Evolutionary conservation across 495 filamentous ascomycete species (phyloP).

Genomic region (Talaromyces thailandensis): DNA sequence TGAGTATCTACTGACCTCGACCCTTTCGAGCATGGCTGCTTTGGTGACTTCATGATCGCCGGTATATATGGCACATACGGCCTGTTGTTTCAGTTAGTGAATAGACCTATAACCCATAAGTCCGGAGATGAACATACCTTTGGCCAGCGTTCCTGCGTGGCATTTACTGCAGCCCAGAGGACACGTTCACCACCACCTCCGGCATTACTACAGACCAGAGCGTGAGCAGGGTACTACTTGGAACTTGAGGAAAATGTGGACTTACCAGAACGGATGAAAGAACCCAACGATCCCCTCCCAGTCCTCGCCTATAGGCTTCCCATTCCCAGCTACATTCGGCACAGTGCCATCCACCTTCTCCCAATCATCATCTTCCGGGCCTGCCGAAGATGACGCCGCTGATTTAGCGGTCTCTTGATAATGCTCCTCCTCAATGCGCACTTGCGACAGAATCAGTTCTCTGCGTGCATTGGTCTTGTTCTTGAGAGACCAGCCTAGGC

Average conservation of each 20-base stretch:
- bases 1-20: conserved; percentile 48
- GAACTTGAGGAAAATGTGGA: not conserved
- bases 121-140: conserved; percentile 21
- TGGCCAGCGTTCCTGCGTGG: conserved; percentile 84
- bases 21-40: conserved; percentile 63
- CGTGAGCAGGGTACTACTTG: not conserved
- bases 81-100: conserved; percentile 15
- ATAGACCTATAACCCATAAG: not conserved
- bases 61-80: conserved; percentile 85
- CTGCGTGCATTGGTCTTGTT: conserved; percentile 57
- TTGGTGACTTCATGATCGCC: conserved; percentile 87
- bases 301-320: conserved; percentile 41
- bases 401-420: conserved; percentile 29
- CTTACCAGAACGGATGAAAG: conserved; percentile 92
- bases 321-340: conserved; percentile 41
- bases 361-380: conserved; percentile 59
- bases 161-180: conserved; percentile 89
- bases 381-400: conserved; percentile 14
- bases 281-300: conserved; percentile 87
- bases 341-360: conserved; percentile 58
- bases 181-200: conserved; percentile 95
- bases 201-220: conserved; percentile 57
- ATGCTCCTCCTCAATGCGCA: conserved; percentile 50
- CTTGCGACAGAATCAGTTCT: conserved; percentile 50
- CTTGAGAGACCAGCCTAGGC: conserved; percentile 56